Evolutionary conservation across 2,329 filamentous ascomycete genomes (phyloP), one percentile per base, ranked within the genome.

Genomic region (Aspergillus eucalypticola): DNA sequence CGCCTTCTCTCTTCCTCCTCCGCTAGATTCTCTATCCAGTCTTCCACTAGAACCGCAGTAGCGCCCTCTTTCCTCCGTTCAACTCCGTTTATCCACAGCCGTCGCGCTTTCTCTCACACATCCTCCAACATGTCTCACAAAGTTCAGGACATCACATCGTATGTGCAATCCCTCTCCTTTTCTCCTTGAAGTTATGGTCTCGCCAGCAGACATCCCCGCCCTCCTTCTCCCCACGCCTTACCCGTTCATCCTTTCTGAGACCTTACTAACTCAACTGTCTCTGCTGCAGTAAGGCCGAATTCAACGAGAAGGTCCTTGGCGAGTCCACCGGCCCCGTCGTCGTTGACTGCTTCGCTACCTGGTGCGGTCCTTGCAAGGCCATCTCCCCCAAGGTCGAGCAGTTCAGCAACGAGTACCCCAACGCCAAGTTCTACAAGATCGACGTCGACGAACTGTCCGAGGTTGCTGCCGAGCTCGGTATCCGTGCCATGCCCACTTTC

Each of bases 401-500:
- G 84, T 89, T 78, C 74, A 86, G 66, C 71, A 76, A 88, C 23
- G 27, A 29, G 10, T 86, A 85, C 80, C 77, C 84, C 66, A 75
- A 81, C 67, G 83, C 89, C 67, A 82, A 86, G 77, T 97, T 96
- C 80, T 87, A 87, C 84, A 95, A 96, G 85, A 82, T 97, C 74
- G 92, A 98, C 77, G 92, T 97, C 70, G 93, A 97, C 77, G 83
- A 92, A 66, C 81, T 94, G 42, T 82, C 88, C 67, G 87, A 90
- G 1, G 84, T 96, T 53, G 87, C 90, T 32, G 84, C 88, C 71
- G 87, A 95, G 74, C 87, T 95, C 64, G 86, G 86, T 65, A 86
- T 98, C 76, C 87, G 90, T 69, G 92, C 93, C 75, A 96, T 98
- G 92, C 93, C 94, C 58, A 96, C 92, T 27, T 96, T 98, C 81